These are phyloP conservation scores for Aspergillus transmontanensis DNA, from an alignment of 2,329 filamentous ascomycete species.

Conservation along the genomic window DNA sequence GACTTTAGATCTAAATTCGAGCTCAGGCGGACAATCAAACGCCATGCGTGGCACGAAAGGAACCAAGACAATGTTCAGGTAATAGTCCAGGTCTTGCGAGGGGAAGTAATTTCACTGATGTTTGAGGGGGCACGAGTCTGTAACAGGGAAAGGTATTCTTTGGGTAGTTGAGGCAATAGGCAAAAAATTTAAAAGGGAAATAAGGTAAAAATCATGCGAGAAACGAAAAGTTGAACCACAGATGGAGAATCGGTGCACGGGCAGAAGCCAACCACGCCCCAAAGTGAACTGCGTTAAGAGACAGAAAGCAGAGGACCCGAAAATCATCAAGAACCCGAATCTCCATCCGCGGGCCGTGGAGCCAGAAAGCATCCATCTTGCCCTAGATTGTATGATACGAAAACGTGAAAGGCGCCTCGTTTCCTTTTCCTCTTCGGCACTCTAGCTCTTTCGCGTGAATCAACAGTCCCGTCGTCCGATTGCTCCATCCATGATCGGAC, in stretches of 20 bases:
- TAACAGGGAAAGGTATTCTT: slow-evolving; percentile 32
- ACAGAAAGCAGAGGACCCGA: slow-evolving; percentile 5
- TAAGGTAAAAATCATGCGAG: slow-evolving; percentile 17
- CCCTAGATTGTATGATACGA: slow-evolving; percentile 9
- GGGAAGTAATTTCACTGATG: slow-evolving; percentile 18
- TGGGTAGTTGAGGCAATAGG: slow-evolving; percentile 29
- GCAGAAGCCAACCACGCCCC: slow-evolving; percentile 9
- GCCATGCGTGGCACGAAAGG: slow-evolving; percentile 25
- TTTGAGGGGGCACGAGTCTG: slow-evolving; percentile 13
- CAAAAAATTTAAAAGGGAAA: slow-evolving; percentile 13
- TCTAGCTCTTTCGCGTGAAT: slow-evolving; percentile 14
- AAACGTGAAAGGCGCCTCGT: slow-evolving; percentile 7
- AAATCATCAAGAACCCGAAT: slow-evolving; percentile 11
- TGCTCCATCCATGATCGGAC: slow-evolving; percentile 23
- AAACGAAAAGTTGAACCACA: slow-evolving; percentile 20
- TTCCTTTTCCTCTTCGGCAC: slow-evolving; percentile 5
- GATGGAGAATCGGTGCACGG: slow-evolving; percentile 18
- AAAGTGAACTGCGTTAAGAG: slow-evolving; percentile 5
- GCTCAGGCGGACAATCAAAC: slow-evolving; percentile 27
- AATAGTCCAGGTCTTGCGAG: slow-evolving; percentile 21
- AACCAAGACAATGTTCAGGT: slow-evolving; percentile 24
- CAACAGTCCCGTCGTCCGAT: slow-evolving; percentile 14
- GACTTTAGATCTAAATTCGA: slow-evolving; percentile 29
- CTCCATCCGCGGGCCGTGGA: slow-evolving; percentile 9
- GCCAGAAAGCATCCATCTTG: slow-evolving; percentile 6